Percentiles rank a stretch among this genome's conserved stretches.
Conservation (phyloP, 106 monocot species). For the Dendrobium nobile region DNA sequence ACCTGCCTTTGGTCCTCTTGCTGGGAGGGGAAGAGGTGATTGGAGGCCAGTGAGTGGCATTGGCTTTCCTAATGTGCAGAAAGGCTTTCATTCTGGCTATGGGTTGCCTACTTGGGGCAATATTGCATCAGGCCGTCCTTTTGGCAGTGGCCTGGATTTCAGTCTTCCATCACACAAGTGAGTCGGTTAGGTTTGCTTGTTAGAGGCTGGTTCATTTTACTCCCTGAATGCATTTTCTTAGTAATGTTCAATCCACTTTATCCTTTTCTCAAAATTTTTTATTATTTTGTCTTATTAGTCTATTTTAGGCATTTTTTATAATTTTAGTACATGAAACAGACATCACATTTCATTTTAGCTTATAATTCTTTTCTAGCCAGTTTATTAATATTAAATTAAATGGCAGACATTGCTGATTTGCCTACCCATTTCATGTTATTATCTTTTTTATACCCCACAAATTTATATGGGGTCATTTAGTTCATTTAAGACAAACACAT, state of each 20-base stretch:
- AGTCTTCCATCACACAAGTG: constrained; percentile 93
- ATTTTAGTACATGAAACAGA: not conserved
- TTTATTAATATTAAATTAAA: not conserved
- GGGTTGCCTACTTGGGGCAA: constrained; percentile 54
- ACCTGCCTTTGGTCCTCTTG: constrained; percentile 32
- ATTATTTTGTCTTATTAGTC: not conserved
- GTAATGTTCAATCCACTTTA: not conserved
- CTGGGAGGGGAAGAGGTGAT: constrained; percentile 79
- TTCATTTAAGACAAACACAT: not conserved
- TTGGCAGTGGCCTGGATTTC: constrained; percentile 80
- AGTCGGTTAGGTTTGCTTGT: constrained; percentile 13
- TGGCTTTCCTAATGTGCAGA: constrained; percentile 25
- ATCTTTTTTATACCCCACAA: not conserved
- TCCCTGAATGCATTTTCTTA: not conserved
- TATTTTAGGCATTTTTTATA: not conserved
- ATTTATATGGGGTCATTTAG: not conserved
- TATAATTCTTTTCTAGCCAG: not conserved
- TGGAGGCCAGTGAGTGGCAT: constrained; percentile 46
- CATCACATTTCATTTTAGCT: not conserved
- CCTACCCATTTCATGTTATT: not conserved
- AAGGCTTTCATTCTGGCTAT: constrained; percentile 45
- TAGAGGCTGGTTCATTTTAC: not conserved
- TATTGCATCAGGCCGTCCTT: constrained; percentile 35
- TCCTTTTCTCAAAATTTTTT: not conserved
- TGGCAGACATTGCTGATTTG: not conserved